Conservation (phyloP, 2,329 filamentous ascomycete genomes). For the Exophiala calicioides region DNA sequence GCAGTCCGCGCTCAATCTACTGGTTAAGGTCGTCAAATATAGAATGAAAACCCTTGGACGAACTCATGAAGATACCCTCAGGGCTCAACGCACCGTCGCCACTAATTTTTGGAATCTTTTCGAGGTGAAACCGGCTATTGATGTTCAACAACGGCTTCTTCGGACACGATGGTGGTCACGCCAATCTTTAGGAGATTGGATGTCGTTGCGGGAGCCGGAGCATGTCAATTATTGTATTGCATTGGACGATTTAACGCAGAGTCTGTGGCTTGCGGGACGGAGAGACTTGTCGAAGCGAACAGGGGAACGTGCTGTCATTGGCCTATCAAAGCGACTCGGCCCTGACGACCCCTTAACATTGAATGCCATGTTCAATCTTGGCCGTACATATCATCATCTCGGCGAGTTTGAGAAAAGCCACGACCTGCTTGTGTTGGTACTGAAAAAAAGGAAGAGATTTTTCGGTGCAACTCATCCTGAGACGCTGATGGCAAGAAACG, state of each 20-base stretch:
- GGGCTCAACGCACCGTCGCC: constrained; percentile 14
- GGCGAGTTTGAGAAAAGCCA: constrained; percentile 22
- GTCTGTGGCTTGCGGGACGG: constrained; percentile 24
- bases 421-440: constrained; percentile 21
- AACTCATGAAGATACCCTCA: constrained; percentile 21
- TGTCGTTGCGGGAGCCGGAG: constrained; percentile 9
- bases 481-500: constrained; percentile 21
- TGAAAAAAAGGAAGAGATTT: constrained; percentile 17
- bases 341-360: constrained; percentile 27
- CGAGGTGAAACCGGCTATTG: constrained; percentile 17
- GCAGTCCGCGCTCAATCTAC: constrained; percentile 15
- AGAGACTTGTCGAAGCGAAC: constrained; percentile 9
- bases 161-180: constrained; percentile 8
- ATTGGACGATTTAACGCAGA: constrained; percentile 21
- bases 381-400: constrained; percentile 25
- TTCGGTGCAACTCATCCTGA: constrained; percentile 21
- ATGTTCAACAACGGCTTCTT: constrained; percentile 16
- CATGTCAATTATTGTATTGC: constrained; percentile 21
- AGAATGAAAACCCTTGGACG: constrained; percentile 8
- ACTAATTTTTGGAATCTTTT: constrained; percentile 29
- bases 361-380: constrained; percentile 25
- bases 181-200: constrained; percentile 13
- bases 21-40: constrained; percentile 21
- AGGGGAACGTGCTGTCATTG: constrained; percentile 24
- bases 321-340: constrained; percentile 20